phyloP scores from a whole-genome alignment of 2,329 filamentous ascomycete genomes.

The Plenodomus biglobosus region DNA sequence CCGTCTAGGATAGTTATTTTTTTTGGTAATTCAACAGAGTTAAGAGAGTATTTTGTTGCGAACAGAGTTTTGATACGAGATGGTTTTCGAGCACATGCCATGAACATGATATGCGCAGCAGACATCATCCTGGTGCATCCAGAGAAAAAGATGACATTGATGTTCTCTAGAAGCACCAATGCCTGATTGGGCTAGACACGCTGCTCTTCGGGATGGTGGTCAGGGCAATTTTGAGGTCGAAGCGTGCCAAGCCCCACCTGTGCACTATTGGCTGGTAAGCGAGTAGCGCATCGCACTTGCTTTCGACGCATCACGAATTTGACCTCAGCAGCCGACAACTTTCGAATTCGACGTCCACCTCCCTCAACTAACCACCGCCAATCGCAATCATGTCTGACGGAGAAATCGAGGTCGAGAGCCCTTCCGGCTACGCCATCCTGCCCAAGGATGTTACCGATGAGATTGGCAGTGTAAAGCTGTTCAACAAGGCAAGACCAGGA shows the following conservation, averaged over 20 bases:
- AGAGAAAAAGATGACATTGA: too few relatives aligned
- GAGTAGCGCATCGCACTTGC: constrained; percentile 16
- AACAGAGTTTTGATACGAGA: background rate
- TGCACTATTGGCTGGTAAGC: constrained; percentile 21
- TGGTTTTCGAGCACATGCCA: too few relatives aligned
- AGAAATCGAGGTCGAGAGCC: constrained; percentile 89
- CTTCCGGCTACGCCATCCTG: constrained; percentile 74
- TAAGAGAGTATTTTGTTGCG: too few relatives aligned
- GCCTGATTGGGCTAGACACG: too few relatives aligned
- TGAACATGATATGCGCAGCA: too few relatives aligned
- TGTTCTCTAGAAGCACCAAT: too few relatives aligned
- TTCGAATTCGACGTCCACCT: constrained; percentile 30
- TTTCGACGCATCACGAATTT: constrained; percentile 13
- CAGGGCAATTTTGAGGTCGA: background rate
- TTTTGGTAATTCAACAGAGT: background rate
- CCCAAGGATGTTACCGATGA: constrained; percentile 90
- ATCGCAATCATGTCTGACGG: constrained; percentile 79
- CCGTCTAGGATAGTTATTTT: background rate
- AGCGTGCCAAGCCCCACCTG: constrained; percentile 18
- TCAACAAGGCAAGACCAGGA: constrained; percentile 68
- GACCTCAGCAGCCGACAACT: constrained; percentile 30
- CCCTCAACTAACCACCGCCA: constrained; percentile 23
- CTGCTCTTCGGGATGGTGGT: background rate
- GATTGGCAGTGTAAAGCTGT: constrained; percentile 91
- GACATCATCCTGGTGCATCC: too few relatives aligned